Evolutionary conservation across 768 basidiomycete genomes (phyloP).

Genomic region (Auricularia sp.): DNA sequence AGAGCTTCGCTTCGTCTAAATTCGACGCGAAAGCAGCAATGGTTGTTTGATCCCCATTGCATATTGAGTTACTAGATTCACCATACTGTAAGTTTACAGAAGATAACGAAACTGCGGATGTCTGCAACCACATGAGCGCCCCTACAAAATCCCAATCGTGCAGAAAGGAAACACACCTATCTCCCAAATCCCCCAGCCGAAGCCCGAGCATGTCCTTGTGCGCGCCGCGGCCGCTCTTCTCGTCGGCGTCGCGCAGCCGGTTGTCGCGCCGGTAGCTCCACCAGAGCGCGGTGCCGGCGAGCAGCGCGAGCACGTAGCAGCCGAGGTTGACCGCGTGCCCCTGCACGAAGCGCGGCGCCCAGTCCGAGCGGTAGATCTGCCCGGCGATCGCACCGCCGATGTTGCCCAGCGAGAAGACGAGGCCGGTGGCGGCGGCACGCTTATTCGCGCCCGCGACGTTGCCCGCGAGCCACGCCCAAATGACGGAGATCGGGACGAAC

Average conservation of each 20-base stretch:
- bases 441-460: slow-evolving; percentile 1
- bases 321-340: slow-evolving; percentile 23
- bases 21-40: too few relatives aligned
- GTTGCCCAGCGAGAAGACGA: slow-evolving; percentile 25
- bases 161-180: not conserved
- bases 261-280: not conserved
- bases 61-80: too few relatives aligned
- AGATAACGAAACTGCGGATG: too few relatives aligned
- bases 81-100: too few relatives aligned
- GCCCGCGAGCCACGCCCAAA: not conserved
- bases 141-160: too few relatives aligned
- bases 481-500: not conserved
- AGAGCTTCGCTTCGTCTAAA: too few relatives aligned
- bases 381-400: slow-evolving; percentile 22
- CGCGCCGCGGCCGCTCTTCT: not conserved
- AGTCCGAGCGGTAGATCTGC: slow-evolving; percentile 14
- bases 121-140: too few relatives aligned
- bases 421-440: slow-evolving; percentile 23
- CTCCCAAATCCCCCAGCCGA: not conserved
- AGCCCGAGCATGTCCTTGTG: not conserved
- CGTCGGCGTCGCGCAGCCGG: not conserved
- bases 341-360: slow-evolving; percentile 25
- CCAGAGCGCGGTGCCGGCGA: not conserved
- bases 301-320: not conserved
- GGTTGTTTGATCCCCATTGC: too few relatives aligned